Evolutionary conservation across 2,329 filamentous ascomycete species (phyloP), one percentile per base, ranked within the genome.

Genomic region (Xylariaceae sp.): DNA sequence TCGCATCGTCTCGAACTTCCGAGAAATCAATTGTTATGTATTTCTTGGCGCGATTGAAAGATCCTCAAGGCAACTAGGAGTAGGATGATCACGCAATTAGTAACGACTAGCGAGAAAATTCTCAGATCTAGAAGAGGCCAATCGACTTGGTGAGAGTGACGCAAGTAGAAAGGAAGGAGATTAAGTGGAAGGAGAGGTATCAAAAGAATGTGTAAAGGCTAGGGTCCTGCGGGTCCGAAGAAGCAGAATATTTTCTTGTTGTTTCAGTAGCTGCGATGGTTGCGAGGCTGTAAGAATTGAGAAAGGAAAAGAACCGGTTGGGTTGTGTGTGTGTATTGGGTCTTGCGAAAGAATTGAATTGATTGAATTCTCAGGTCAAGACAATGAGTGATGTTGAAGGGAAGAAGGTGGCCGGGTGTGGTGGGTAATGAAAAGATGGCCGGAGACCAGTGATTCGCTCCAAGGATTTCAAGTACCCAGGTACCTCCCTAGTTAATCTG

Each of bases 1-100:
- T 60, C 57, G 60, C 60, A 58, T 60, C 44, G 45, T 56, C 46
- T 53, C 16, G 42, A 52, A 29, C 20, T 49, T 20, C 46, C 32
- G n/a, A 43, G 37, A 52, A 32, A 57, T 47, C 19, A 29, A 52
- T 56, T 45, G 44, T 50, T 18, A 44, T 18, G 18, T 49, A 56
- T 12, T 10, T 12, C 3, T 16, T 12, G 32, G 47, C 20, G 26
- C 46, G 44, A 6, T 43, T 52, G 50, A 46, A 29, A 40, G 51
- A 37, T 49, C 26, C 20, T 40, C n/a, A 32, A 4, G 18, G n/a
- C 14, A 23, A 44, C 23, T 9, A 45, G 20, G 26, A 23, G 5
- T 37, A n/a, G 48, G 20, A 41, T 41, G 14, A 20, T 40, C n/a
- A 40, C 45, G 45, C n/a, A 40, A 40, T 20, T 41, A 2, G 37